These are phyloP conservation scores for Phytophthora melonis DNA, from an alignment of 352 stramenopile genomes.

Conservation along the genomic window DNA sequence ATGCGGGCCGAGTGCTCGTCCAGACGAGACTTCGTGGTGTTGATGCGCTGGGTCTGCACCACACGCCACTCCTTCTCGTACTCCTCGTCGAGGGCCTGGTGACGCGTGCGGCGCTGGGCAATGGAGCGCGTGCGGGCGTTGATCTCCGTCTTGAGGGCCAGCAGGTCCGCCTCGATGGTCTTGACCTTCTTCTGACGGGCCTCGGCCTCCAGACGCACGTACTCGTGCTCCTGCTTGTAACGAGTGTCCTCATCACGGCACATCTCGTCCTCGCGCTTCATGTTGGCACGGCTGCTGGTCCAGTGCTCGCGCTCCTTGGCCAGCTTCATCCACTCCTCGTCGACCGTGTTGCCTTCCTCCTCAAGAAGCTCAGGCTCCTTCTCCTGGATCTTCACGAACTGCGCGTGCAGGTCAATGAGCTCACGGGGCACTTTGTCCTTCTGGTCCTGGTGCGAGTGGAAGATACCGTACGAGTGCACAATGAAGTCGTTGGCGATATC, in stretches of 20 bases:
- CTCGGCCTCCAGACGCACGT: constrained; percentile 74
- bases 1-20: constrained; percentile 77
- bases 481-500: constrained; percentile 91
- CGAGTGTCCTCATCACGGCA: constrained; percentile 85
- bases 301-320: constrained; percentile 91
- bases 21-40: constrained; percentile 70
- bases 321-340: constrained; percentile 92
- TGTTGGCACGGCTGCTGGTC: constrained; percentile 88
- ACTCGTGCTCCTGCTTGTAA: constrained; percentile 90
- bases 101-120: constrained; percentile 74
- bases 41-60: constrained; percentile 68
- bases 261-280: constrained; percentile 91
- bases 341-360: constrained; percentile 82
- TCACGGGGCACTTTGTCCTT: constrained; percentile 74
- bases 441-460: constrained; percentile 61
- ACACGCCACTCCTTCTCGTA: constrained; percentile 89
- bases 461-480: constrained; percentile 88
- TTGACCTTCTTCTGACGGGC: constrained; percentile 88
- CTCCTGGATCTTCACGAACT: constrained; percentile 88
- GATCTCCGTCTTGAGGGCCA: constrained; percentile 86
- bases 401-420: constrained; percentile 72
- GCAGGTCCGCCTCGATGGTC: constrained; percentile 78
- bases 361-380: constrained; percentile 83
- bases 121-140: constrained; percentile 72
- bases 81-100: constrained; percentile 81